These are phyloP conservation scores for Candida fluviatilis DNA, from an alignment of 805 yeast species.

Conservation along the genomic window DNA sequence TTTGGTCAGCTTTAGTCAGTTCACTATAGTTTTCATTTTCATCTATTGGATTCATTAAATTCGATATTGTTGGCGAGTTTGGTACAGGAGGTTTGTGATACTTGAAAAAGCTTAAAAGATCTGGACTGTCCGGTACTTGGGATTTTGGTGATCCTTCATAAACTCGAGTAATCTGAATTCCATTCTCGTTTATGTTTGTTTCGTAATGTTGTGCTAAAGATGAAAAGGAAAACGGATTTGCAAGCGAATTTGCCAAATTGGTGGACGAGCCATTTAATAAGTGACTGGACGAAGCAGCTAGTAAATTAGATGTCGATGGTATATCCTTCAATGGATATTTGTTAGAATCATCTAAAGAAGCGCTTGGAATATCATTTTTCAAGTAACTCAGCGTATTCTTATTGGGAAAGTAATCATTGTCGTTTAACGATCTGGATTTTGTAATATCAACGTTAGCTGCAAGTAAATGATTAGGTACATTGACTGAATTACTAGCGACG, in stretches of 20 bases:
- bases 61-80: slow-evolving; percentile 9
- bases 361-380: background rate
- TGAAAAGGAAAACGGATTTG: background rate
- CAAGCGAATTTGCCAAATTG: background rate
- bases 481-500: background rate
- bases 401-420: background rate
- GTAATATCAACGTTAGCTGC: background rate
- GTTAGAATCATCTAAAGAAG: background rate
- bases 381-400: background rate
- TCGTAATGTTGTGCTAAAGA: background rate
- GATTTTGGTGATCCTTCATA: background rate
- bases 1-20: too few species aligned
- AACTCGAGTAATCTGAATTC: background rate
- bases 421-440: background rate
- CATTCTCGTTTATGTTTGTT: background rate
- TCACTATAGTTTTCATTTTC: background rate
- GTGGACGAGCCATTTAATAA: background rate
- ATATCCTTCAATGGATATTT: background rate
- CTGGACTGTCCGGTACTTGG: background rate
- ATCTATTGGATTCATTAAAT: slow-evolving; percentile 9
- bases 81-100: slow-evolving; percentile 5
- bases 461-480: background rate
- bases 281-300: background rate
- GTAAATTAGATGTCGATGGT: background rate
- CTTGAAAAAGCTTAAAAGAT: slow-evolving; percentile 4